phyloP scores from a whole-genome alignment of 768 basidiomycete species.

The Chalciporus sphaerocephalus region DNA sequence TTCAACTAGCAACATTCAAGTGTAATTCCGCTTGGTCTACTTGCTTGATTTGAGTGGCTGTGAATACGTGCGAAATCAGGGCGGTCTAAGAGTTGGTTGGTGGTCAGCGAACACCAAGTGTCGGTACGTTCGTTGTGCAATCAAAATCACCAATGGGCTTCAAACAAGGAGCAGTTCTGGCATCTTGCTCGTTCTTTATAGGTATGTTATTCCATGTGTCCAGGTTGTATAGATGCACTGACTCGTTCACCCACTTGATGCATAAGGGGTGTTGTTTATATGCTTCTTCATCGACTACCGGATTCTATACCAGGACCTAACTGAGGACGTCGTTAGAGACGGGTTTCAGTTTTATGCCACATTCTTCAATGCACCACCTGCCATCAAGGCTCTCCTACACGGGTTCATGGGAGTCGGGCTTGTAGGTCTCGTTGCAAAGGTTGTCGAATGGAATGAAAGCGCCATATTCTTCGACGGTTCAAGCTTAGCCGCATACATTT shows the following conservation, averaged over 20 bases:
- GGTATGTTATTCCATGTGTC: constrained; percentile 46
- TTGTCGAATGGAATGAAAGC: constrained; percentile 86
- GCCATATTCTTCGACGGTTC: constrained; percentile 95
- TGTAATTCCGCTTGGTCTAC: too few species aligned
- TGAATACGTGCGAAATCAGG: constrained; percentile 19
- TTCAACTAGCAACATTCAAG: too few species aligned
- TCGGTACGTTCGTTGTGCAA: background rate
- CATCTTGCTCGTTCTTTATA: constrained; percentile 85
- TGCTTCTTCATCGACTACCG: constrained; percentile 87
- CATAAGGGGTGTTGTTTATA: constrained; percentile 71
- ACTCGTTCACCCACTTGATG: background rate
- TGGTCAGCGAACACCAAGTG: background rate
- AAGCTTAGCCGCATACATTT: constrained; percentile 70
- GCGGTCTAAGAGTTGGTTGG: background rate
- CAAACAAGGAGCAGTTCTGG: constrained; percentile 82
- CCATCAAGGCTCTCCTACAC: constrained; percentile 90
- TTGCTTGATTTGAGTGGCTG: constrained; percentile 12
- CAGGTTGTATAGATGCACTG: constrained; percentile 9
- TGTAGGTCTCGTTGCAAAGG: constrained; percentile 68
- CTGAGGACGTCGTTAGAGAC: constrained; percentile 62
- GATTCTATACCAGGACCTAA: constrained; percentile 66
- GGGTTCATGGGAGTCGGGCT: constrained; percentile 78
- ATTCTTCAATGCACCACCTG: constrained; percentile 89
- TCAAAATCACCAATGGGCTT: constrained; percentile 63
- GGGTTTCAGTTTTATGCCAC: constrained; percentile 89